Evolutionary conservation across 2,329 filamentous ascomycete species (phyloP).

Genomic region (Clarireedia monteithiana): DNA sequence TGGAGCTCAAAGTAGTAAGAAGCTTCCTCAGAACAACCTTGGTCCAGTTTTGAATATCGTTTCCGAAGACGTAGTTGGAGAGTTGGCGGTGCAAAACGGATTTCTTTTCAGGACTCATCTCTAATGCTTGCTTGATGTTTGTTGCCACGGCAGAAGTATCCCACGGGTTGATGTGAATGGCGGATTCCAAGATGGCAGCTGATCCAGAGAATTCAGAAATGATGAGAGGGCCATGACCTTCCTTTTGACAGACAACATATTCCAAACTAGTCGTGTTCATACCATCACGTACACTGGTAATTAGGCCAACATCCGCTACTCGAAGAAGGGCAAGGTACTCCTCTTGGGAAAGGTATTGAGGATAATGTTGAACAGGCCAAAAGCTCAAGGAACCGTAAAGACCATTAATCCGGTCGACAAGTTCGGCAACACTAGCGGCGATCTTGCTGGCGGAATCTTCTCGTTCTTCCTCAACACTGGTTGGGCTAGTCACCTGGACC

Average conservation of each 20-base stretch:
- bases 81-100: conserved; percentile 63
- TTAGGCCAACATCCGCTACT: conserved; percentile 82
- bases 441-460: conserved; percentile 74
- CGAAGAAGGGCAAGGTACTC: conserved; percentile 95
- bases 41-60: conserved; percentile 84
- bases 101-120: conserved; percentile 62
- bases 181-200: conserved; percentile 73
- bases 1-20: conserved; percentile 70
- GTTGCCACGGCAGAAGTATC: conserved; percentile 77
- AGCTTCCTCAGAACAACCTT: conserved; percentile 71
- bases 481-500: conserved; percentile 90
- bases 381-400: conserved; percentile 81
- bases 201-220: conserved; percentile 96
- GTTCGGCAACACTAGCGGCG: conserved; percentile 79
- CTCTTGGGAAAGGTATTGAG: conserved; percentile 80
- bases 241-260: conserved; percentile 87
- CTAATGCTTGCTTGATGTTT: conserved; percentile 74
- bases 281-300: conserved; percentile 90
- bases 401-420: conserved; percentile 88
- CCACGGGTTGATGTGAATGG: conserved; percentile 96
- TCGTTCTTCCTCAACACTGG: conserved; percentile 68
- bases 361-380: conserved; percentile 88
- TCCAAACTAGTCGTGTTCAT: conserved; percentile 98
- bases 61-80: conserved; percentile 75
- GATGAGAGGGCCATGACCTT: conserved; percentile 79